A percentile compares a stretch with the other conserved stretches of the same genome.
phyloP scores from a whole-genome alignment of 345 rosid species.

The Dovyalis caffra region DNA sequence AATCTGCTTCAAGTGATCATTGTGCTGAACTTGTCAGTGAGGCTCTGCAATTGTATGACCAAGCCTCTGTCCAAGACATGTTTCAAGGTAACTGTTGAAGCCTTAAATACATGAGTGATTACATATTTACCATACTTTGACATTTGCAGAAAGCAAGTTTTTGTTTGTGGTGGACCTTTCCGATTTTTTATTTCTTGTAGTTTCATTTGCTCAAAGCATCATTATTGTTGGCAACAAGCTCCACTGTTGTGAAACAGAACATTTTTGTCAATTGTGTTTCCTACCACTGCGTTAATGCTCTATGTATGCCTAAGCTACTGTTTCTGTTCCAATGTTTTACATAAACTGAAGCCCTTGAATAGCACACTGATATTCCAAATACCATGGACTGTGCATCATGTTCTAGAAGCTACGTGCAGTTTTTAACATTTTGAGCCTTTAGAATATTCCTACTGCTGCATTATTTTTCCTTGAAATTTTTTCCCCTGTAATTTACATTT shows the following conservation, averaged over 20 bases:
- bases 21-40: conserved; percentile 50
- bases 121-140: neutral
- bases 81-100: conserved; percentile 53
- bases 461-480: neutral
- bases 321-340: neutral
- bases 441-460: neutral
- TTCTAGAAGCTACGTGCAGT: neutral
- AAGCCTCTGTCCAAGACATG: conserved; percentile 43
- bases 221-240: neutral
- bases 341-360: neutral
- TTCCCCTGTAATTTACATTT: neutral
- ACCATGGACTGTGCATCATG: neutral
- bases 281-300: too few species aligned
- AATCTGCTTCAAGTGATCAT: conserved; percentile 41
- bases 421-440: neutral
- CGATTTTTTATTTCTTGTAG: neutral
- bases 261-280: neutral
- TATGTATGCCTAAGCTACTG: neutral
- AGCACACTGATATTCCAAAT: neutral
- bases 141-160: neutral
- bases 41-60: conserved; percentile 48
- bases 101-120: neutral
- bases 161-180: neutral
- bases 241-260: neutral
- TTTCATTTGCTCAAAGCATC: neutral